These are phyloP conservation scores for Gyromitra esculenta DNA, from an alignment of 2,329 filamentous ascomycete species.

Conservation along the genomic window DNA sequence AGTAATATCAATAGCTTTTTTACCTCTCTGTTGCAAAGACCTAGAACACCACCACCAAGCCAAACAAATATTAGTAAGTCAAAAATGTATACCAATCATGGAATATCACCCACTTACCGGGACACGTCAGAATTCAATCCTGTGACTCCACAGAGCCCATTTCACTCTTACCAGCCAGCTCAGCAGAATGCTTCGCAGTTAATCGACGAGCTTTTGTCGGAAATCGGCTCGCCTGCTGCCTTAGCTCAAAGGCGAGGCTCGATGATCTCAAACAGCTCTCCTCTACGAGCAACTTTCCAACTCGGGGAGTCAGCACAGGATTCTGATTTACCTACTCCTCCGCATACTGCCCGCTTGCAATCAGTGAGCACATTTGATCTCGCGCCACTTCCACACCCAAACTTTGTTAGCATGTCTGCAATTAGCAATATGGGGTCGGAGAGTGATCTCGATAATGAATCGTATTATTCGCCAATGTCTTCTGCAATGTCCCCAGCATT, in stretches of 20 bases:
- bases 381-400: constrained; percentile 56
- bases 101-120: constrained; percentile 43
- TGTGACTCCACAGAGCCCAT: constrained; percentile 52
- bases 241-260: constrained; percentile 48
- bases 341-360: constrained; percentile 55
- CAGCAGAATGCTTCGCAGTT: constrained; percentile 49
- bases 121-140: constrained; percentile 45
- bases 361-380: constrained; percentile 57
- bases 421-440: constrained; percentile 54
- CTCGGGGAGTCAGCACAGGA: constrained; percentile 27
- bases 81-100: constrained; percentile 24
- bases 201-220: constrained; percentile 53
- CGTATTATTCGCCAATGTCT: constrained; percentile 56
- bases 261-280: constrained; percentile 46
- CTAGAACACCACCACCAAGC: constrained; percentile 42
- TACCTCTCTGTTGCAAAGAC: constrained; percentile 43
- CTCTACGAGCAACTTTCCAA: constrained; percentile 47
- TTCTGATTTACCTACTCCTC: constrained; percentile 55
- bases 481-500: constrained; percentile 50
- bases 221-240: constrained; percentile 42
- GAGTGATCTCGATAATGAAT: constrained; percentile 53
- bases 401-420: constrained; percentile 55
- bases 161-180: constrained; percentile 43
- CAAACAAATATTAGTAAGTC: constrained; percentile 50
- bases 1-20: constrained; percentile 44